phyloP scores from a whole-genome alignment of 139 green algal genomes.

The Tetraselmis striata region DNA sequence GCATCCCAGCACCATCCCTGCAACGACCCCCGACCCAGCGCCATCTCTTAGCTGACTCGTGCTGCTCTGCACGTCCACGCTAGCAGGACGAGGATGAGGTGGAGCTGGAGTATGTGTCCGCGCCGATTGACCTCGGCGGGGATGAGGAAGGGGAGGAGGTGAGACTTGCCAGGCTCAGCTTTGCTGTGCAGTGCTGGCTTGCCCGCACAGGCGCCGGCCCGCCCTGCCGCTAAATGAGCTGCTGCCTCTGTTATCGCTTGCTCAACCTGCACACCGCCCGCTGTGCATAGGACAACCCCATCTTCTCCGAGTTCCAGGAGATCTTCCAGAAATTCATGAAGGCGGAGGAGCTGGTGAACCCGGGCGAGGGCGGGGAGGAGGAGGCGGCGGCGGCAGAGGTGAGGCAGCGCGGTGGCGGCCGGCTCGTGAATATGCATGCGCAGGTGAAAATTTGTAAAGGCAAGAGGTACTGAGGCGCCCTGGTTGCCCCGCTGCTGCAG shows the following conservation, averaged over 20 bases:
- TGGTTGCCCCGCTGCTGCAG: background rate
- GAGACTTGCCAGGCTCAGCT: too few species aligned
- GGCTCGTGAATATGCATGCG: background rate
- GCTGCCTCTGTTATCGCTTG: background rate
- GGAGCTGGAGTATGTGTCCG: slow-evolving; percentile 59
- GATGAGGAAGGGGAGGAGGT: slow-evolving; percentile 1
- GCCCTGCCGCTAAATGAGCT: background rate
- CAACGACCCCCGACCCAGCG: background rate
- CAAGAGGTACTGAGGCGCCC: background rate
- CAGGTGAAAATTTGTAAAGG: background rate
- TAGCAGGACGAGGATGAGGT: slow-evolving; percentile 23
- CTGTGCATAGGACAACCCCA: slow-evolving; percentile 1
- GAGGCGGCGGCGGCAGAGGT: too few species aligned
- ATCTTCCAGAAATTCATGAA: slow-evolving; percentile 64
- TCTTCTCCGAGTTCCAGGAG: slow-evolving; percentile 43
- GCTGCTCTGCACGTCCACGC: background rate
- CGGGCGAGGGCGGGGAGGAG: background rate
- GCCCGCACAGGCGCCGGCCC: background rate
- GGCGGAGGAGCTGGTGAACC: slow-evolving; percentile 47
- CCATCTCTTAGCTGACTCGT: background rate
- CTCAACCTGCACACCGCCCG: background rate
- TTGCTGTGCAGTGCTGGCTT: too few species aligned
- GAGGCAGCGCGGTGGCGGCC: background rate
- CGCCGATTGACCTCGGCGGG: slow-evolving; percentile 38
- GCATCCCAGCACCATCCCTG: background rate